Percentiles rank a stretch among this genome's conserved stretches.
Evolutionary conservation across 1,139 yeast genomes (phyloP).

Genomic region (Debaryomyces udenii): DNA sequence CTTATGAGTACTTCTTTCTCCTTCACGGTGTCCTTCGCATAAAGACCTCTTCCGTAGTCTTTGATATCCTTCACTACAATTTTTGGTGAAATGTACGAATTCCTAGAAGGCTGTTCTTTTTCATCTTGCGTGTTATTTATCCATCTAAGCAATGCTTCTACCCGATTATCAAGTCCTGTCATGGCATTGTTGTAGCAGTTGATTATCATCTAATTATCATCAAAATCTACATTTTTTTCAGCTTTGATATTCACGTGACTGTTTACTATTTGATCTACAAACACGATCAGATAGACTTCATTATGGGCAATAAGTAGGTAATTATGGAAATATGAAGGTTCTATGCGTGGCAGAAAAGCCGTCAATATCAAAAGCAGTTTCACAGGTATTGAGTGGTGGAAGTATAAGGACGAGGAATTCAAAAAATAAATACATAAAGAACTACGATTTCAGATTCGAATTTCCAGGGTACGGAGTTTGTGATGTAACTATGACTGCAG

Average conservation of each 20-base stretch:
- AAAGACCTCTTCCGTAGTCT: constrained; percentile 67
- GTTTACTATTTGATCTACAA: constrained; percentile 1
- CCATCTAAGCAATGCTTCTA: constrained; percentile 25
- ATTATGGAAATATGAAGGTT: constrained; percentile 53
- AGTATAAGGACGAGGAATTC: constrained; percentile 50
- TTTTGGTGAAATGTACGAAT: constrained; percentile 34
- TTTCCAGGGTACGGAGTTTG: constrained; percentile 66
- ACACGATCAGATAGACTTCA: constrained; percentile 2
- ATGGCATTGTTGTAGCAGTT: not conserved
- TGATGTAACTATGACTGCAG: constrained; percentile 89
- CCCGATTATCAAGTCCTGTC: constrained; percentile 13
- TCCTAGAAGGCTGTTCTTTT: constrained; percentile 22
- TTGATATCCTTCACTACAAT: constrained; percentile 28
- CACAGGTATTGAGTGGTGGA: constrained; percentile 78
- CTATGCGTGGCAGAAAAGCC: constrained; percentile 98
- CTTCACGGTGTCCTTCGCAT: constrained; percentile 38
- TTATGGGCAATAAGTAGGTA: not conserved
- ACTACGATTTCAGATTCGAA: constrained; percentile 74
- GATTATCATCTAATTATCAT: too few relatives aligned
- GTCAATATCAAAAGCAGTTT: constrained; percentile 87
- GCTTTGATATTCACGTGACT: not conserved
- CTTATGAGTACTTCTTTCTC: constrained; percentile 50
- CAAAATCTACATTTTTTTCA: not conserved
- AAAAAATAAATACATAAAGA: constrained; percentile 66
- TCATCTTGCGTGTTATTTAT: constrained; percentile 29